Percentiles rank a stretch among this genome's conserved stretches.
These are phyloP conservation scores for Protomyces macrosporus DNA, from an alignment of 1,139 yeast species.

Conservation along the genomic window DNA sequence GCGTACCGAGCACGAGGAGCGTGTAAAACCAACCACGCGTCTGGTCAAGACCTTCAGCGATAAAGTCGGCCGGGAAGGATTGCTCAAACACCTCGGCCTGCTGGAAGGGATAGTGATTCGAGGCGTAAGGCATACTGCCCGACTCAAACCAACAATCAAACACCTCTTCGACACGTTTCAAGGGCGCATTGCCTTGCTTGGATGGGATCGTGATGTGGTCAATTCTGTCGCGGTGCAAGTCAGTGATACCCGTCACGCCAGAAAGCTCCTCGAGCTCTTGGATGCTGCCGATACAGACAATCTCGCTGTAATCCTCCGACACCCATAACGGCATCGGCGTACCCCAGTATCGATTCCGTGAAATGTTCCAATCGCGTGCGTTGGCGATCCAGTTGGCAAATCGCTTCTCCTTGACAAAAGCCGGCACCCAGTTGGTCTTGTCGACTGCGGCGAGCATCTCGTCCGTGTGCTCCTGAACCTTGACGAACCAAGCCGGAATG, in stretches of 20 bases:
- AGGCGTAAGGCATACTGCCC: slow-evolving; percentile 98
- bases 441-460: slow-evolving; percentile 83
- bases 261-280: slow-evolving; percentile 78
- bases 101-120: slow-evolving; percentile 95
- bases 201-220: slow-evolving; percentile 93
- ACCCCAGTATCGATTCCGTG: slow-evolving; percentile 99
- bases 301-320: slow-evolving; percentile 84
- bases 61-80: slow-evolving; percentile 93
- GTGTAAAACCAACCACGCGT: slow-evolving; percentile 99
- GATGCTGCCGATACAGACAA: slow-evolving; percentile 88
- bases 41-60: slow-evolving; percentile 97
- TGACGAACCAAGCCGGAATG: slow-evolving; percentile 98
- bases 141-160: slow-evolving; percentile 99
- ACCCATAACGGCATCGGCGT: slow-evolving; percentile 98
- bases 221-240: slow-evolving; percentile 87
- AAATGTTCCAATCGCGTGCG: slow-evolving; percentile 98
- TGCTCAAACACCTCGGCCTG: slow-evolving; percentile 59
- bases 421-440: slow-evolving; percentile 91
- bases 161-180: slow-evolving; percentile 92
- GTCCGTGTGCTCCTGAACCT: slow-evolving; percentile 79
- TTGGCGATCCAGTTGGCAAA: slow-evolving; percentile 96
- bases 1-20: slow-evolving; percentile 90
- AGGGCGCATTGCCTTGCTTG: slow-evolving; percentile 75
- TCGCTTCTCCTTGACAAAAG: slow-evolving; percentile 82
- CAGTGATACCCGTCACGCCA: slow-evolving; percentile 75